Base-by-base conservation (phyloP, 2,329 filamentous ascomycete species). In the Exophiala phaeomuriformis region DNA sequence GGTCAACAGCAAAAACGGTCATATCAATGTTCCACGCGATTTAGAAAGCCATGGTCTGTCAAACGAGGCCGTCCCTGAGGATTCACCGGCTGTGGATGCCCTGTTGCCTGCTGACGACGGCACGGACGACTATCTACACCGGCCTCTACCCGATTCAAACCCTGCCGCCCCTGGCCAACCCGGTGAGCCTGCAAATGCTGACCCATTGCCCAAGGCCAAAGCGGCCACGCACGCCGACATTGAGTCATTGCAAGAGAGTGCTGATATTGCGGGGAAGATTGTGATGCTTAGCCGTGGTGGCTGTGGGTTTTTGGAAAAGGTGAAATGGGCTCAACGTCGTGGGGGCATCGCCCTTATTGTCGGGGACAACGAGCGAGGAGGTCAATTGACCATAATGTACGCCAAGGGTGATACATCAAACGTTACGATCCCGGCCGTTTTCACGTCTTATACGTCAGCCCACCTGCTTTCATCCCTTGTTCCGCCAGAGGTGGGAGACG, bases 351-450 rank as follows among this genome's bases (percentile, higher is more conserved):
- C 88, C 35, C 76, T 98, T 56, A 94, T 98, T 60, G 90, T 98
- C 2, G 93, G 93, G 29, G 93, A 98, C 68, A 87, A 96, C 68
- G 85, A 88, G 53, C 86, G 88, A 57, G 91, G 91, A 42, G 90
- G 90, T 3, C 86, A 86, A 35, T 74, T 98, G 57, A 88, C 97
- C 47, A 93, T 94, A 63, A 98, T 98, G 93, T 97, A 95, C 69
- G 93, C 93, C n/a, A 83, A 88, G 64, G 93, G 91, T 36, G 90
- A 97, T 66, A 95, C 91, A 2, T 94, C 90, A 33, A 95, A 96
- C 65, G 81, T 97, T 61, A 89, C 89, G 0, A 96, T 98, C 50
- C 90, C 93, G 1, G 88, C 93, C 0, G 78, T 97, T 6, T 98
- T 98, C 70, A 97, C 93, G 0, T 94, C 91, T 0, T 83, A 93